Evolutionary conservation across 169 alveolate species (phyloP).

Genomic region (Pseudocohnilembus persalinus): DNA sequence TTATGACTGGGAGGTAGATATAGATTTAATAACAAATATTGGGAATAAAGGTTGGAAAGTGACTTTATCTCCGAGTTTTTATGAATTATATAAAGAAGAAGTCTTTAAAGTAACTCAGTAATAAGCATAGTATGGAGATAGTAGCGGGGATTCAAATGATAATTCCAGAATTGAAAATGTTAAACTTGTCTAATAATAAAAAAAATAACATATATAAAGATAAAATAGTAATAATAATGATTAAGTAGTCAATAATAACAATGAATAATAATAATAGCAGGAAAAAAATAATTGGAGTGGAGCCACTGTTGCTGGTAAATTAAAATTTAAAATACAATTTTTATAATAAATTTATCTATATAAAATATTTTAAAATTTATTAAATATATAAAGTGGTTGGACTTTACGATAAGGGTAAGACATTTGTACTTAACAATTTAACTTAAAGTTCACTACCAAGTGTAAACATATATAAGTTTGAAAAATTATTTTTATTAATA

Average conservation of each 20-base stretch:
- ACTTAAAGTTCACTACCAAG: slow-evolving; percentile 38
- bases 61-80: not conserved
- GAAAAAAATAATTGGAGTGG: slow-evolving; percentile 31
- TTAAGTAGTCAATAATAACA: too few relatives aligned
- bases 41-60: slow-evolving; percentile 49
- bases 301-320: slow-evolving; percentile 35
- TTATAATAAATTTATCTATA: not conserved
- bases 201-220: too few relatives aligned
- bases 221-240: too few relatives aligned
- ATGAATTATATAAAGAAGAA: not conserved
- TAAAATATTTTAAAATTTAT: too few relatives aligned
- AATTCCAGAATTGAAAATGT: not conserved
- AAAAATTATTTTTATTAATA: too few relatives aligned
- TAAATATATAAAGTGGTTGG: slow-evolving; percentile 30
- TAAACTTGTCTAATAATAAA: too few relatives aligned
- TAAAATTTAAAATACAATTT: not conserved
- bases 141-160: not conserved
- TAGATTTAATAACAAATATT: slow-evolving; percentile 38
- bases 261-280: too few relatives aligned
- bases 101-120: not conserved
- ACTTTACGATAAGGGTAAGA: slow-evolving; percentile 53
- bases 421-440: slow-evolving; percentile 48
- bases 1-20: slow-evolving; percentile 53
- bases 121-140: not conserved
- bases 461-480: not conserved